Conservation (phyloP, 2,329 filamentous ascomycete species). For the Fusarium papillatum region DNA sequence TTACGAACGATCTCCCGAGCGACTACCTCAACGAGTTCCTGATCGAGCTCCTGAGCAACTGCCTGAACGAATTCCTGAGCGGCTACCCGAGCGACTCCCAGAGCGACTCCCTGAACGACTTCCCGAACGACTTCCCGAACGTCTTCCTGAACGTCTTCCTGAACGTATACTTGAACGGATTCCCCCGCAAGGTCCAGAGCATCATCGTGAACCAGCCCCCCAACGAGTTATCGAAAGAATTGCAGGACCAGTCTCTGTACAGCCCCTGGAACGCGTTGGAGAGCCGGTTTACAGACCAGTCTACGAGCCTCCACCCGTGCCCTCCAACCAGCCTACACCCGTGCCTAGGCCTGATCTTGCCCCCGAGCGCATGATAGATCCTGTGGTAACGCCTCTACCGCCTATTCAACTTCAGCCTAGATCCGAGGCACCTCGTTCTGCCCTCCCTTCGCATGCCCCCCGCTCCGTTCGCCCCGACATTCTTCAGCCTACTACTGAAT, state of each 20-base stretch:
- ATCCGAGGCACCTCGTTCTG: conserved; percentile 24
- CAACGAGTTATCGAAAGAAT: conserved; percentile 1
- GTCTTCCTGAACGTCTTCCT: neutral
- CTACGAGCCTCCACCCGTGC: conserved; percentile 1
- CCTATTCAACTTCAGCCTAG: conserved; percentile 18
- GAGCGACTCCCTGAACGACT: conserved; percentile 3
- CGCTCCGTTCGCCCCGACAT: conserved; percentile 28
- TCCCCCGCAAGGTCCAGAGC: neutral
- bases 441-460: conserved; percentile 27
- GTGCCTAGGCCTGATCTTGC: conserved; percentile 28
- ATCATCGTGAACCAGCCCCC: neutral
- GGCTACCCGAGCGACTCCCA: neutral
- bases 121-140: neutral
- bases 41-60: conserved; percentile 6
- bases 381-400: conserved; percentile 19
- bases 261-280: conserved; percentile 3
- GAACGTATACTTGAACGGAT: conserved; percentile 6
- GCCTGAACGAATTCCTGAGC: conserved; percentile 8
- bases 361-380: conserved; percentile 35
- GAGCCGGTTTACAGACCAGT: conserved; percentile 10
- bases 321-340: conserved; percentile 14
- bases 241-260: neutral
- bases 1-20: conserved; percentile 7
- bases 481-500: conserved; percentile 38
- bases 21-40: neutral